phyloP scores from a whole-genome alignment of 2,329 filamentous ascomycete species.

The Epichloe hybrida region DNA sequence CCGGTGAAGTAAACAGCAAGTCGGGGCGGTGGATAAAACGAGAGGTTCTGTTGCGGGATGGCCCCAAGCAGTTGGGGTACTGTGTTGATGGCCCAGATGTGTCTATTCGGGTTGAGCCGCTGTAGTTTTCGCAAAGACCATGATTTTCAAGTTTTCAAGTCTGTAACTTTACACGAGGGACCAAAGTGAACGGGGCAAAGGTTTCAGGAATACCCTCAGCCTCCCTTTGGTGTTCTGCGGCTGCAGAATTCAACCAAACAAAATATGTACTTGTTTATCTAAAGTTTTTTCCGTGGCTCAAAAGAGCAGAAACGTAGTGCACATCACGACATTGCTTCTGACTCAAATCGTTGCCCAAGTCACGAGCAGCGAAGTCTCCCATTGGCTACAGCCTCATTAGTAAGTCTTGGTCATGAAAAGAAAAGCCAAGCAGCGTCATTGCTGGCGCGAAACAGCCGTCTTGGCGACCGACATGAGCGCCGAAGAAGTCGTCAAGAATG shows the following conservation, averaged over 20 bases:
- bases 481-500: constrained; percentile 30
- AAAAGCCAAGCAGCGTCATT: neutral
- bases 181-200: too few relatives aligned
- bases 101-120: constrained; percentile 53
- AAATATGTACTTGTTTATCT: too few relatives aligned
- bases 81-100: constrained; percentile 65
- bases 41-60: constrained; percentile 67
- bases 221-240: too few relatives aligned
- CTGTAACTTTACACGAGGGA: too few relatives aligned
- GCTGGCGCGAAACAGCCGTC: constrained; percentile 19
- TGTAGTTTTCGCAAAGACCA: neutral
- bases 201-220: too few relatives aligned
- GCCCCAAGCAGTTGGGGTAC: constrained; percentile 70
- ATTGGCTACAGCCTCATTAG: constrained; percentile 44
- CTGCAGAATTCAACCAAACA: too few relatives aligned
- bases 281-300: too few relatives aligned
- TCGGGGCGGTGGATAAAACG: constrained; percentile 56
- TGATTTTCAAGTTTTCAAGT: too few relatives aligned
- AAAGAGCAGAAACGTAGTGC: too few relatives aligned
- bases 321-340: too few relatives aligned
- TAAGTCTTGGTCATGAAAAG: constrained; percentile 13
- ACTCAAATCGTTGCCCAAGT: neutral
- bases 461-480: constrained; percentile 24
- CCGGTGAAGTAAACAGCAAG: constrained; percentile 14
- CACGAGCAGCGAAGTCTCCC: constrained; percentile 27